phyloP scores from a whole-genome alignment of 1,284 basidiomycete genomes.

The Mixia osmundae region DNA sequence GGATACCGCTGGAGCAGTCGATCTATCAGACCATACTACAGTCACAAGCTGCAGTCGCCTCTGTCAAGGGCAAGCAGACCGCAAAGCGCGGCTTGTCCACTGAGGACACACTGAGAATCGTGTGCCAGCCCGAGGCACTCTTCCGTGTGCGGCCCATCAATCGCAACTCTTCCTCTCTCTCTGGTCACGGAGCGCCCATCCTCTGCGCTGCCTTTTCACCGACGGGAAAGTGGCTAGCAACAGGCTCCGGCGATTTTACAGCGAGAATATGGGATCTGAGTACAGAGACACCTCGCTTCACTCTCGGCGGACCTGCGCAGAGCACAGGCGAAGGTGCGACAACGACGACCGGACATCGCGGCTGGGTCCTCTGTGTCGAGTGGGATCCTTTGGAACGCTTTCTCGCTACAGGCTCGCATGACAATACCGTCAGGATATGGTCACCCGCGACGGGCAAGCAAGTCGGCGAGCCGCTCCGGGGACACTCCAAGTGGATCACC shows the following conservation, averaged over 20 bases:
- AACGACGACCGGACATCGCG: conserved; percentile 71
- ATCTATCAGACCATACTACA: too few relatives aligned
- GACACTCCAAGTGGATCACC: conserved; percentile 92
- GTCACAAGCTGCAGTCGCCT: conserved; percentile 61
- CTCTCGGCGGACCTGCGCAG: too few relatives aligned
- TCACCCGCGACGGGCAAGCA: conserved; percentile 67
- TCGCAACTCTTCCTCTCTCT: conserved; percentile 67
- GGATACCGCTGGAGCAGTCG: conserved; percentile 4
- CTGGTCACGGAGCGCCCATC: conserved; percentile 79
- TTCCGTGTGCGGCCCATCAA: conserved; percentile 85
- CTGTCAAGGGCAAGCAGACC: conserved; percentile 28
- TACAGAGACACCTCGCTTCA: conserved; percentile 76
- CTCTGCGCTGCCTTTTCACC: conserved; percentile 89
- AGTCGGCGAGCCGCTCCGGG: conserved; percentile 59
- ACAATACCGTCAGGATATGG: conserved; percentile 55
- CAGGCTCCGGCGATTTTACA: conserved; percentile 83
- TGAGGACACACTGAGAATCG: conserved; percentile 65
- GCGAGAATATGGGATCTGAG: conserved; percentile 84
- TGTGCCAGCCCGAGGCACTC: conserved; percentile 83
- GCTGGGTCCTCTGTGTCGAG: conserved; percentile 90
- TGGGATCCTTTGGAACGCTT: conserved; percentile 84
- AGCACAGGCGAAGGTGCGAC: too few relatives aligned
- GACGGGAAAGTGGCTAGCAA: conserved; percentile 69
- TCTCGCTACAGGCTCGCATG: conserved; percentile 82
- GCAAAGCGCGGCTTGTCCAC: conserved; percentile 43